Percentiles rank a stretch among this genome's conserved stretches.
phyloP scores from a whole-genome alignment of 306 rosid species.

The Rosa lucieae region DNA sequence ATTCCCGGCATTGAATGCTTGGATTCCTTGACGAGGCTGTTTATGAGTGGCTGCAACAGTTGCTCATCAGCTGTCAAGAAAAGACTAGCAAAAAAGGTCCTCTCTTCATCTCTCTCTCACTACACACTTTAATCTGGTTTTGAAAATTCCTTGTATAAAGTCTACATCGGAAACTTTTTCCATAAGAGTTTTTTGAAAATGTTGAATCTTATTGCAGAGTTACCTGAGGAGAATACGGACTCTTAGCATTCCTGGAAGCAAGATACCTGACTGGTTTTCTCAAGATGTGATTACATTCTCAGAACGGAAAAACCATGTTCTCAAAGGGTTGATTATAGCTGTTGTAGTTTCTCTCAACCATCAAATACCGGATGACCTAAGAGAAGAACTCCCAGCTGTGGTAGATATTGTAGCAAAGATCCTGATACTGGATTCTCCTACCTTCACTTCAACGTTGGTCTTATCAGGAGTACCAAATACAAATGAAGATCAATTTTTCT shows the following conservation, averaged over 20 bases:
- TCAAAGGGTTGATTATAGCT: slow-evolving; percentile 42
- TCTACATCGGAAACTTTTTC: too few species aligned
- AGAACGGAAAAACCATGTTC: slow-evolving; percentile 33
- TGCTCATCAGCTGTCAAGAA: slow-evolving; percentile 38
- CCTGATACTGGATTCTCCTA: slow-evolving; percentile 29
- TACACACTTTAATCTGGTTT: slow-evolving; percentile 1
- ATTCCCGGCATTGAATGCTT: slow-evolving; percentile 67
- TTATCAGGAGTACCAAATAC: slow-evolving; percentile 49
- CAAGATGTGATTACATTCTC: slow-evolving; percentile 38
- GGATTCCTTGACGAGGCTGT: slow-evolving; percentile 51
- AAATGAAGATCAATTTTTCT: slow-evolving; percentile 44
- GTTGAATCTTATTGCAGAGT: slow-evolving; percentile 33
- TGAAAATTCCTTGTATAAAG: slow-evolving; percentile 12
- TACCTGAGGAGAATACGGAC: slow-evolving; percentile 42
- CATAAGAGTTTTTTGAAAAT: too few species aligned
- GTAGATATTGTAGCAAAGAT: slow-evolving; percentile 45
- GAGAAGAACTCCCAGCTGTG: slow-evolving; percentile 24
- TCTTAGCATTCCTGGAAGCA: slow-evolving; percentile 63
- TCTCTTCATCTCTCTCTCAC: neutral
- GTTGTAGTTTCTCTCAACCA: slow-evolving; percentile 51
- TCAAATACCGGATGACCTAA: slow-evolving; percentile 14
- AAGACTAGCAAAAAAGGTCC: slow-evolving; percentile 57
- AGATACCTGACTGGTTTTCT: slow-evolving; percentile 58
- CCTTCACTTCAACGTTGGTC: slow-evolving; percentile 21
- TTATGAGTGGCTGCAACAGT: slow-evolving; percentile 46